These are phyloP conservation scores for Termitomyces sp. DNA, from an alignment of 768 basidiomycete species.

Conservation along the genomic window DNA sequence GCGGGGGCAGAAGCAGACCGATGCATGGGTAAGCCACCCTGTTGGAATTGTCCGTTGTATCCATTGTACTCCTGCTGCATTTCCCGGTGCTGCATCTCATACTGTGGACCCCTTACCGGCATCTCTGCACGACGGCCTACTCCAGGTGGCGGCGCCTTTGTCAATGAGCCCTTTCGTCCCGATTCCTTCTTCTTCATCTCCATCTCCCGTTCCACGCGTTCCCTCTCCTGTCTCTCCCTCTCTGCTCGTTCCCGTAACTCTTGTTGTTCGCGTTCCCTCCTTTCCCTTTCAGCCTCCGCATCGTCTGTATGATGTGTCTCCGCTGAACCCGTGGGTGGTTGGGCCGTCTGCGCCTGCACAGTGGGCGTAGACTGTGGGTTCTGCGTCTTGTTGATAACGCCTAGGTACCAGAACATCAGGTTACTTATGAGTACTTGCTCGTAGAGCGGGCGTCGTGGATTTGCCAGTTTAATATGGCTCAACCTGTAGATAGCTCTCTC, in stretches of 20 bases:
- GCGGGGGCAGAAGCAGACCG: slow-evolving; percentile 25
- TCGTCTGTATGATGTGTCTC: slow-evolving; percentile 30
- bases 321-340: slow-evolving; percentile 27
- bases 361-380: slow-evolving; percentile 39
- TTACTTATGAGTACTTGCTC: slow-evolving; percentile 95
- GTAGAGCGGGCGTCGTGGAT: slow-evolving; percentile 92
- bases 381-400: slow-evolving; percentile 93
- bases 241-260: slow-evolving; percentile 45
- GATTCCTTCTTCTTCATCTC: slow-evolving; percentile 58
- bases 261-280: slow-evolving; percentile 31
- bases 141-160: slow-evolving; percentile 55
- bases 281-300: slow-evolving; percentile 39
- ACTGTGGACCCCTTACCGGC: slow-evolving; percentile 85
- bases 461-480: slow-evolving; percentile 98
- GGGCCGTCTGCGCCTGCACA: slow-evolving; percentile 26
- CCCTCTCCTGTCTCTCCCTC: slow-evolving; percentile 41
- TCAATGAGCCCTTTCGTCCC: slow-evolving; percentile 58
- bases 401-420: slow-evolving; percentile 99
- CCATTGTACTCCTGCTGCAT: slow-evolving; percentile 86
- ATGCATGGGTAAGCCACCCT: slow-evolving; percentile 23
- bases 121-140: slow-evolving; percentile 73
- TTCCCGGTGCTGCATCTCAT: slow-evolving; percentile 90
- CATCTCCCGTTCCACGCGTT: slow-evolving; percentile 43
- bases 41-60: slow-evolving; percentile 36
- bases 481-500: slow-evolving; percentile 97